phyloP scores from a whole-genome alignment of 2,329 filamentous ascomycete genomes.

The Penicillium capsulatum region DNA sequence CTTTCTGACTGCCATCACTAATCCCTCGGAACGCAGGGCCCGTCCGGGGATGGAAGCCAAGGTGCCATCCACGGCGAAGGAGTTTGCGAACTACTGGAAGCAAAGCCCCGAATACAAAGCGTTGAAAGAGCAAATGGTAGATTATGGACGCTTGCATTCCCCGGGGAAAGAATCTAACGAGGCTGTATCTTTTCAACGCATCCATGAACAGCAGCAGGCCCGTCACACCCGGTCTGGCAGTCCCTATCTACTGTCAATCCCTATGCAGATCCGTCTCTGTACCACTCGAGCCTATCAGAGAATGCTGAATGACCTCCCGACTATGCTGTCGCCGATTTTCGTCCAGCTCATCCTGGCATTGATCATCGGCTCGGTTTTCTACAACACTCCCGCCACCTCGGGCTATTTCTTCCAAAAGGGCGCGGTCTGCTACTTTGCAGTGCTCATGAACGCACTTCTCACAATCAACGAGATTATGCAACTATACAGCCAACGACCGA shows the following conservation, averaged over 20 bases:
- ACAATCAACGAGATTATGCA: conserved; percentile 42
- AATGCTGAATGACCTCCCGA: conserved; percentile 66
- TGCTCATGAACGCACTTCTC: conserved; percentile 77
- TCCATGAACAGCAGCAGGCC: conserved; percentile 36
- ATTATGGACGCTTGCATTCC: conserved; percentile 36
- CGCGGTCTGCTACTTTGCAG: conserved; percentile 77
- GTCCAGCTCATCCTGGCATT: conserved; percentile 70
- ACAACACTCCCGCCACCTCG: conserved; percentile 62
- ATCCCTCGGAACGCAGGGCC: conserved; percentile 54
- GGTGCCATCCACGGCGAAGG: conserved; percentile 63
- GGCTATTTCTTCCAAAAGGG: conserved; percentile 70
- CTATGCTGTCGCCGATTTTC: conserved; percentile 60
- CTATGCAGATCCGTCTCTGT: conserved; percentile 69
- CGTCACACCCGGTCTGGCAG: conserved; percentile 57
- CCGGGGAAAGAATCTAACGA: conserved; percentile 21
- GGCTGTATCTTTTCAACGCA: conserved; percentile 34
- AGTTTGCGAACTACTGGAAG: conserved; percentile 59
- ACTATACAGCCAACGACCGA: conserved; percentile 23
- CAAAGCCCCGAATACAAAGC: conserved; percentile 46
- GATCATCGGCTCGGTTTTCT: conserved; percentile 76
- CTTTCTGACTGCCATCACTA: conserved; percentile 65
- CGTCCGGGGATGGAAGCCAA: conserved; percentile 56
- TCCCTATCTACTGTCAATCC: conserved; percentile 73
- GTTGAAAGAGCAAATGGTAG: conserved; percentile 39
- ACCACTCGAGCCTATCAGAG: conserved; percentile 74